Base-by-base conservation (phyloP, 2,329 filamentous ascomycete genomes). In the Calcarisporium arbuscula region DNA sequence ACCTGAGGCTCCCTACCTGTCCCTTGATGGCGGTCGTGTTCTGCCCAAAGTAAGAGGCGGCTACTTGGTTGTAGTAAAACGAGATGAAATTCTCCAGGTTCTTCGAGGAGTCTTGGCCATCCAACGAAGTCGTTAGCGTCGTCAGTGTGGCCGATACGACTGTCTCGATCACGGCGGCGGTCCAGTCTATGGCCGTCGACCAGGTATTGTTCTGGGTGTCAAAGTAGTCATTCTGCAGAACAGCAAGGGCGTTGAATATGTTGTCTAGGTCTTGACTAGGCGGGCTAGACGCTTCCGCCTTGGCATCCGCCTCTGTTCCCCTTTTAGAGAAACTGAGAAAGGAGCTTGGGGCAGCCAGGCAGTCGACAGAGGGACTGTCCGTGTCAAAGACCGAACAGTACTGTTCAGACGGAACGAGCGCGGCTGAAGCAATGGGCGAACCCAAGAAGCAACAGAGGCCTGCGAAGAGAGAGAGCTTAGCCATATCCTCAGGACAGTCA, bases 111-210 rank as follows among this genome's bases (percentile, higher is more conserved):
- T 63, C 57, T 14, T 49, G 54, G 31, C 51, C 42, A 21, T 55
- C 54, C 18, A 81, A 61, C 9, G 76, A 77, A 33, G 64, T 68
- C 21, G 84, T 84, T 35, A 94, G 63, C n/a, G 82, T 80, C 12
- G 71, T 75, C 12, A 92, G 69, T 4, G 80, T 74, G 11, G 80
- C 83, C 0, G 85, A 82, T 22, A 95, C 62, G 37, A 90, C 79
- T 0, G 89, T 95, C 28, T 80, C 80, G 47, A 86, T 67, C 8
- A 95, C 86, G 5, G 90, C 89, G 14, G 80, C 82, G 0, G 90
- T 96, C 90, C 90, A 96, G 63, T 95, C 90, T 50, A 94, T 95
- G 20, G 85, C 75, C 2, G 71, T 70, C 1, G 88, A 86, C 86
- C 89, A 96, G 18, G 78, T 87, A 9, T 85, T 88, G 22, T 82